Conservation (phyloP, 2,329 filamentous ascomycete genomes). For the Curvularia verruculosa region DNA sequence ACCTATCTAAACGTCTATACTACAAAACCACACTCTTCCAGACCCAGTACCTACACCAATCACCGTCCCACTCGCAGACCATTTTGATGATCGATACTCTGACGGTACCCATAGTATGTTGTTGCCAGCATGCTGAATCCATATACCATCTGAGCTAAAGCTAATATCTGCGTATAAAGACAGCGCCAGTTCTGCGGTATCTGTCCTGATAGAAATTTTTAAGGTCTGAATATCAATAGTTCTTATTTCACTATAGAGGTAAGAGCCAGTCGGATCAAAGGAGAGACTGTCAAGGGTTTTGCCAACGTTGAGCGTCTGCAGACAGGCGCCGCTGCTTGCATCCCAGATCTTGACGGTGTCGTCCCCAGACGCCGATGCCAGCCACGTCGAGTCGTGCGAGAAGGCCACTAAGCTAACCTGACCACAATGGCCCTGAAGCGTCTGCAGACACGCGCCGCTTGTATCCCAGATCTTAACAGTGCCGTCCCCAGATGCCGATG, state of each 20-base stretch:
- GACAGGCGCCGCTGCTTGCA: background rate
- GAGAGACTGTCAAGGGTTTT: background rate
- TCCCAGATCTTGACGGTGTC: too few species aligned
- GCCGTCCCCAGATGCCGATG: background rate
- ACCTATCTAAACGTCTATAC: conserved; percentile 4
- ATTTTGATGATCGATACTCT: conserved; percentile 31
- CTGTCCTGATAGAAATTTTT: conserved; percentile 2
- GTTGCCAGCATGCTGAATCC: conserved; percentile 26
- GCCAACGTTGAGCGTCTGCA: background rate
- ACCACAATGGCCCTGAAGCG: too few species aligned
- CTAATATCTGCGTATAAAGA: conserved; percentile 17
- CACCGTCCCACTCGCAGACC: conserved; percentile 18
- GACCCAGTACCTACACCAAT: conserved; percentile 22
- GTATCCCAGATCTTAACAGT: background rate
- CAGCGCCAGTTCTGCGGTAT: conserved; percentile 13
- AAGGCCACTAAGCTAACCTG: too few species aligned
- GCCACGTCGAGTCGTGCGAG: too few species aligned
- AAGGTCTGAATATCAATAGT: conserved; percentile 16
- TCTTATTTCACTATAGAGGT: conserved; percentile 26
- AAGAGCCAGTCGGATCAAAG: background rate
- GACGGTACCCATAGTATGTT: conserved; percentile 31
- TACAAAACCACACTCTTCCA: conserved; percentile 28
- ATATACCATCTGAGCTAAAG: conserved; percentile 25
- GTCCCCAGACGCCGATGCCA: too few species aligned
- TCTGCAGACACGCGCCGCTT: too few species aligned